Evolutionary conservation across 495 filamentous ascomycete genomes (phyloP).

Genomic region (Aspergillus conjunctus): DNA sequence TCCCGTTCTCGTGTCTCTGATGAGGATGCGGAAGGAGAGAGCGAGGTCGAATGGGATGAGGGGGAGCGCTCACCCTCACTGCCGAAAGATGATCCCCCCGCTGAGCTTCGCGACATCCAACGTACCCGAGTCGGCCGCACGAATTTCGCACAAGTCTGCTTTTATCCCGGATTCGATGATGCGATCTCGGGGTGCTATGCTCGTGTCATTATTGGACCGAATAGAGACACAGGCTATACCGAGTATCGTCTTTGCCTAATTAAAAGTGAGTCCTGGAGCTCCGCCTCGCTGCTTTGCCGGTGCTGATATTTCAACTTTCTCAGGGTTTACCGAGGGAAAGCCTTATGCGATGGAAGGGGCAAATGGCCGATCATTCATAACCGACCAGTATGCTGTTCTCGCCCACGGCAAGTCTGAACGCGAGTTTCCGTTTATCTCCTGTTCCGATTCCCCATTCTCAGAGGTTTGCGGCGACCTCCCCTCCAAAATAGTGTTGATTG

Average conservation of each 20-base stretch:
- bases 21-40: slow-evolving; percentile 72
- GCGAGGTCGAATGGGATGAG: slow-evolving; percentile 75
- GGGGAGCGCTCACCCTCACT: slow-evolving; percentile 45
- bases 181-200: slow-evolving; percentile 77
- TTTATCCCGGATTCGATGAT: slow-evolving; percentile 84
- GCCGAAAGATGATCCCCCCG: slow-evolving; percentile 59
- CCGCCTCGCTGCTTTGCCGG: neutral
- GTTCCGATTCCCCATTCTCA: slow-evolving; percentile 73
- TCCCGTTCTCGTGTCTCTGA: slow-evolving; percentile 57
- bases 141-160: slow-evolving; percentile 83
- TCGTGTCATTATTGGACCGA: slow-evolving; percentile 75
- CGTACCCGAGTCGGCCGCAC: slow-evolving; percentile 76
- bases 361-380: slow-evolving; percentile 70
- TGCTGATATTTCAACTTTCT: slow-evolving; percentile 27
- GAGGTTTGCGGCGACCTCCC: slow-evolving; percentile 55
- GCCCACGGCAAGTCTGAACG: slow-evolving; percentile 76
- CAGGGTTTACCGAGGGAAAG: slow-evolving; percentile 74
- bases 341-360: slow-evolving; percentile 75
- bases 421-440: slow-evolving; percentile 80
- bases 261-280: slow-evolving; percentile 61
- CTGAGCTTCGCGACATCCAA: slow-evolving; percentile 78
- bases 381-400: slow-evolving; percentile 72
- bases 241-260: slow-evolving; percentile 85
- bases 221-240: slow-evolving; percentile 65
- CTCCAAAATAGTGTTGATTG: neutral